phyloP scores from a whole-genome alignment of 2,329 filamentous ascomycete genomes.

The Paecilomyces sp. region DNA sequence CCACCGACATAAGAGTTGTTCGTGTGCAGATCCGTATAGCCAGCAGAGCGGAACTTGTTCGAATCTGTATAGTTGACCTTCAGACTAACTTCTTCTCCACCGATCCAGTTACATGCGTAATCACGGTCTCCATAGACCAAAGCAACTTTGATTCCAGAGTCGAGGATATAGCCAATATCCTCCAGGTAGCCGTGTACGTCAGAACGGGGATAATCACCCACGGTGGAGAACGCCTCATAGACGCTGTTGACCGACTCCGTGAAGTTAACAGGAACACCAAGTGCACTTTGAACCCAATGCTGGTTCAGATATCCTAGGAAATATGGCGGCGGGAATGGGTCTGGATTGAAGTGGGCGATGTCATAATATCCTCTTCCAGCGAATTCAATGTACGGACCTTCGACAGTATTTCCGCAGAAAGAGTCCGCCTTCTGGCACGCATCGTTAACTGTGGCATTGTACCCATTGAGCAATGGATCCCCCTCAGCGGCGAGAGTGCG shows the following conservation, averaged over 20 bases:
- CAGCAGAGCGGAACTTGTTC: constrained; percentile 41
- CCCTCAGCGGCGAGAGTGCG: constrained; percentile 38
- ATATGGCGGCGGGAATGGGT: constrained; percentile 48
- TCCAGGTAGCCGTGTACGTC: constrained; percentile 34
- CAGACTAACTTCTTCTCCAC: constrained; percentile 47
- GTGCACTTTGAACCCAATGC: constrained; percentile 48
- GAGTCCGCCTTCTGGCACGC: constrained; percentile 39
- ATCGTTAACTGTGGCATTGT: constrained; percentile 39
- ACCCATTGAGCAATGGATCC: constrained; percentile 45
- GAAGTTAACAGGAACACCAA: constrained; percentile 57
- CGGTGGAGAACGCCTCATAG: constrained; percentile 37
- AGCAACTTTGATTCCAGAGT: constrained; percentile 50
- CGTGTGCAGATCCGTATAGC: constrained; percentile 41
- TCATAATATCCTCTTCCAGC: constrained; percentile 51
- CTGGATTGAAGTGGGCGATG: constrained; percentile 44
- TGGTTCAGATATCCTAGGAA: constrained; percentile 52
- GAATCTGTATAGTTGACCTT: constrained; percentile 40
- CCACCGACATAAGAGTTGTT: constrained; percentile 40
- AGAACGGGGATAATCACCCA: constrained; percentile 43
- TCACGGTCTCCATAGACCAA: constrained; percentile 54
- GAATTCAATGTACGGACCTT: constrained; percentile 35
- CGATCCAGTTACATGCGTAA: constrained; percentile 52
- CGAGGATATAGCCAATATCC: constrained; percentile 43
- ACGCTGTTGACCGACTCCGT: constrained; percentile 41
- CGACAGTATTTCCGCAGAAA: constrained; percentile 40